A percentile compares a stretch with the other conserved stretches of the same genome.
Evolutionary conservation across 163 green algal genomes (phyloP).

Genomic region (Chlorella variabilis): DNA sequence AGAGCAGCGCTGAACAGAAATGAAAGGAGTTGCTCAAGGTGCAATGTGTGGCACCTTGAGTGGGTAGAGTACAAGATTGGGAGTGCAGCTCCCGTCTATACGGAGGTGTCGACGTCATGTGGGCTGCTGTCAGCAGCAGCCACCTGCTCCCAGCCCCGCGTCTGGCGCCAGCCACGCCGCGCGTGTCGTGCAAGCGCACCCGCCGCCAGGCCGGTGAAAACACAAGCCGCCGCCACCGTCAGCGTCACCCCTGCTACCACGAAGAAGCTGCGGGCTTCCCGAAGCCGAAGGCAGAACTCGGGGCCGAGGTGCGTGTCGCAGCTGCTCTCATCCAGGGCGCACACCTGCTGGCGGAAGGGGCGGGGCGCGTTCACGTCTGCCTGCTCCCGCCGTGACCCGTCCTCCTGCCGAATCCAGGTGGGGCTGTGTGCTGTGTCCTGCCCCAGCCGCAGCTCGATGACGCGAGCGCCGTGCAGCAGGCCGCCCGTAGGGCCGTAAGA

Average conservation of each 20-base stretch:
- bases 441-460: slow-evolving; percentile 29
- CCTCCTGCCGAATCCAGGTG: slow-evolving; percentile 3
- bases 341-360: background rate
- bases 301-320: background rate
- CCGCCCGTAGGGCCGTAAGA: slow-evolving; percentile 22
- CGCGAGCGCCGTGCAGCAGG: slow-evolving; percentile 10
- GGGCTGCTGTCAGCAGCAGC: background rate
- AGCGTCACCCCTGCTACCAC: background rate
- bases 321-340: background rate
- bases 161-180: background rate
- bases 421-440: background rate
- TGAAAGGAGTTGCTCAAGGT: no score
- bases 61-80: no score
- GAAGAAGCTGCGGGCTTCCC: background rate
- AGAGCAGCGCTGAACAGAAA: no score
- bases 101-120: background rate
- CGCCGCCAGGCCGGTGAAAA: background rate
- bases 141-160: background rate
- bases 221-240: no score
- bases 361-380: no score
- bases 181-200: background rate
- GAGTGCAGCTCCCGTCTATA: no score
- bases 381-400: background rate
- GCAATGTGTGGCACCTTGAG: no score
- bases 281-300: background rate